phyloP scores from a whole-genome alignment of 805 yeast genomes.

The Saccharomycopsis babjevae region DNA sequence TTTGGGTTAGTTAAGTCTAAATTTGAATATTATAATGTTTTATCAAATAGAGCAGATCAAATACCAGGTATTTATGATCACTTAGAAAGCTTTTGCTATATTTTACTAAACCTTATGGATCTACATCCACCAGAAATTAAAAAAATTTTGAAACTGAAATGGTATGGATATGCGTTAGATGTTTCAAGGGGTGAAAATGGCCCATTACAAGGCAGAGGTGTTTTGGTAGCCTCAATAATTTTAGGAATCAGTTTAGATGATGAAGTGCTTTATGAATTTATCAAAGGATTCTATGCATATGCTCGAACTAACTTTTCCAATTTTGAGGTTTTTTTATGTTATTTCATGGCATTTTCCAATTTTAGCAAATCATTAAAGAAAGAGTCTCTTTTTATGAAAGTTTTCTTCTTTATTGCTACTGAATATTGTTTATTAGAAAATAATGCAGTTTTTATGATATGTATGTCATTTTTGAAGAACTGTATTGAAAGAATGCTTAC shows the following conservation, averaged over 20 bases:
- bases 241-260: constrained; percentile 56
- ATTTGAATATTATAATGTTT: constrained; percentile 7
- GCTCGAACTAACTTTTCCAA: constrained; percentile 24
- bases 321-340: constrained; percentile 25
- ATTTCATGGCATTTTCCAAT: constrained; percentile 32
- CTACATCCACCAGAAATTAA: constrained; percentile 24
- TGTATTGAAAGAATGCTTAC: constrained; percentile 3
- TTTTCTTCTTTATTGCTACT: constrained; percentile 18
- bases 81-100: constrained; percentile 51
- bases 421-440: constrained; percentile 22
- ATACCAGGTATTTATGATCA: constrained; percentile 24
- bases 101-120: constrained; percentile 42
- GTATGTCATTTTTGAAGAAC: constrained; percentile 14
- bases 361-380: constrained; percentile 28
- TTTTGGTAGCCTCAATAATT: constrained; percentile 59
- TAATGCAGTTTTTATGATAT: constrained; percentile 24
- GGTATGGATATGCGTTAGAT: constrained; percentile 54
- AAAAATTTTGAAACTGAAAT: constrained; percentile 47
- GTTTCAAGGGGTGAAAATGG: constrained; percentile 48
- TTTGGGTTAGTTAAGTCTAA: constrained; percentile 13
- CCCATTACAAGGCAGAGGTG: constrained; percentile 55
- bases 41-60: constrained; percentile 10
- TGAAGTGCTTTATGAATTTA: constrained; percentile 32
- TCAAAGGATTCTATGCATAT: constrained; percentile 26
- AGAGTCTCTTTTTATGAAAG: constrained; percentile 6